Evolutionary conservation across 768 basidiomycete species (phyloP).

Genomic region (Calocera viscosa): DNA sequence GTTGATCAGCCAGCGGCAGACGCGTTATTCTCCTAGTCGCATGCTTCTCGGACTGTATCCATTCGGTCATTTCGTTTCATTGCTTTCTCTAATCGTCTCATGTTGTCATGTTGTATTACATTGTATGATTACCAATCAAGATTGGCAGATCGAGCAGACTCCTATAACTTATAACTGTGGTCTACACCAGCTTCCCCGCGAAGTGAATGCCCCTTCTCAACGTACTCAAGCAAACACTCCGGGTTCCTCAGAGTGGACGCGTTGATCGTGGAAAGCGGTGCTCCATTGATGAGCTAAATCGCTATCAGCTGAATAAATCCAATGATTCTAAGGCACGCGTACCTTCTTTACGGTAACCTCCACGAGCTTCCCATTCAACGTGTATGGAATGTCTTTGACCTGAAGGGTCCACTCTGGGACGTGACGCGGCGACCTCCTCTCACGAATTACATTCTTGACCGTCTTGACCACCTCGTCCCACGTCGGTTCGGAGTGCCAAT

Average conservation of each 20-base stretch:
- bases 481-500: not conserved
- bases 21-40: not conserved
- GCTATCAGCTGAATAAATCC: not conserved
- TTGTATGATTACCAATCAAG: not conserved
- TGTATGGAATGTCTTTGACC: constrained; percentile 61
- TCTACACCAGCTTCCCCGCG: constrained; percentile 31
- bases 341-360: constrained; percentile 71
- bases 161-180: not conserved
- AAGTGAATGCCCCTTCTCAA: constrained; percentile 33
- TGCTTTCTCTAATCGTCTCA: not conserved
- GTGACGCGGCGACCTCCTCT: constrained; percentile 56
- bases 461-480: constrained; percentile 38
- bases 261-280: constrained; percentile 53
- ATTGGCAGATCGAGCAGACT: not conserved
- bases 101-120: not conserved
- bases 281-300: constrained; percentile 62
- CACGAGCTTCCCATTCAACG: constrained; percentile 67
- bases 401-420: constrained; percentile 69
- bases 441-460: constrained; percentile 50
- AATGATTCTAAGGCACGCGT: no score
- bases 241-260: constrained; percentile 62
- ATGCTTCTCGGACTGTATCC: not conserved
- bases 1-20: not conserved
- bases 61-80: not conserved
- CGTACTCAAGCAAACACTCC: constrained; percentile 53